A percentile compares a stretch with the other conserved stretches of the same genome.
Evolutionary conservation across 805 yeast species (phyloP).

Genomic region (Candida xiaguanensis): DNA sequence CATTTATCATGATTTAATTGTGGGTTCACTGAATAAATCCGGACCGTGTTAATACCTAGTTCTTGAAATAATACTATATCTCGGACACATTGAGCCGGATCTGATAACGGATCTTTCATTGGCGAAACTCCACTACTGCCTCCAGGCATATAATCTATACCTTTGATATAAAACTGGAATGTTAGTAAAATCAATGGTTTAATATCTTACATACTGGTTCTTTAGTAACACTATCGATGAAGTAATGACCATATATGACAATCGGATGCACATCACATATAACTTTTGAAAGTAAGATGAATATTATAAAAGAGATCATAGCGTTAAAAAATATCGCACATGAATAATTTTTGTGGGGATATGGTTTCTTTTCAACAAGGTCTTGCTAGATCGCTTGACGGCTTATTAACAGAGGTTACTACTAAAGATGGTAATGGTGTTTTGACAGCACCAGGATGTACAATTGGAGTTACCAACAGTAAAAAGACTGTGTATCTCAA

Average conservation of each 20-base stretch:
- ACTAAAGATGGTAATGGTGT: conserved; percentile 8
- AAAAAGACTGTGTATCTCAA: conserved; percentile 21
- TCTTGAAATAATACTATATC: conserved; percentile 79
- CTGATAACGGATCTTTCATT: conserved; percentile 70
- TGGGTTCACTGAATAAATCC: conserved; percentile 86
- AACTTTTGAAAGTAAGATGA: conserved; percentile 2
- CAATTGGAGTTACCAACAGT: conserved; percentile 26
- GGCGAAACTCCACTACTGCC: conserved; percentile 75
- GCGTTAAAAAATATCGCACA: too few species aligned
- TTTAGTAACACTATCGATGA: conserved; percentile 68
- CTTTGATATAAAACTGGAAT: conserved; percentile 66
- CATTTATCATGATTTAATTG: conserved; percentile 80
- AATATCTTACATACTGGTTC: conserved; percentile 52
- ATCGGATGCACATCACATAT: conserved; percentile 56
- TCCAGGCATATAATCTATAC: conserved; percentile 95
- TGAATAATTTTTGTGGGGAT: background rate
- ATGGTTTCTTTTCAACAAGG: background rate
- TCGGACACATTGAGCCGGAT: conserved; percentile 68
- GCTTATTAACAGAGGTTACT: conserved; percentile 9
- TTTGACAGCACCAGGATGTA: conserved; percentile 12
- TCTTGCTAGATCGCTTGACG: conserved; percentile 4
- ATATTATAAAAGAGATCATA: background rate
- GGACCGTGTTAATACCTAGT: conserved; percentile 79
- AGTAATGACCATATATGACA: conserved; percentile 62
- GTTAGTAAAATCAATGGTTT: conserved; percentile 10